Base-by-base conservation (phyloP, 2,329 filamentous ascomycete genomes). In the Colletotrichum orbiculare region DNA sequence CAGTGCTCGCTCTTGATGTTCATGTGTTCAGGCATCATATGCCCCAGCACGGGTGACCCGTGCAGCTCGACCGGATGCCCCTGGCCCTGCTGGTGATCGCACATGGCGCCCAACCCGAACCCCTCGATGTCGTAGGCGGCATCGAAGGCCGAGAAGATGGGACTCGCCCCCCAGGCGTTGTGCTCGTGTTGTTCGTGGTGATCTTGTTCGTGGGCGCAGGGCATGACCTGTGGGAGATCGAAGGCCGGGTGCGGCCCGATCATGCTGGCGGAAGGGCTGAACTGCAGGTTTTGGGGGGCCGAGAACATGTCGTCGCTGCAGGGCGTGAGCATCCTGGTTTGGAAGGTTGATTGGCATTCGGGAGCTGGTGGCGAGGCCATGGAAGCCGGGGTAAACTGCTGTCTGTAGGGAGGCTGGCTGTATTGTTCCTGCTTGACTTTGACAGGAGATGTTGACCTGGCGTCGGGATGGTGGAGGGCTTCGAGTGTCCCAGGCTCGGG, bases 271-370 rank as follows among this genome's bases (percentile, higher is more conserved):
- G 67, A 61, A 2, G 78, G 75, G 49, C 74, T 80, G 34, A 75
- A 71, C 9, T 71, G 68, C 64, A 77, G 66, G 13, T 64, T 69
- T 7, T 73, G 73, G 2, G 74, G 67, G 8, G 72, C 66, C 1
- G 73, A 71, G 52, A 77, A 76, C 15, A 73, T 68, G 68, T 86
- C 84, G 60, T 87, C 85, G 73, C 84, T 86, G 73, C 80, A 83
- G 1, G 85, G 85, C 0, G 85, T 87, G 64, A 86, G 79, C 35
- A 86, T 79, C 11, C 82, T 76, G 62, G 75, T 69, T 13, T 74
- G 74, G 42, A 78, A 75, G 54, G 78, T 67, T 9, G 68, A 42
- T 8, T 71, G 69, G 45, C 57, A 58, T 60, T 67, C 78, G 64
- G 56, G 72, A 56, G 68, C 75, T 74, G 63, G 79, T 75, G 62